phyloP scores from a whole-genome alignment of 495 filamentous ascomycete genomes.

The Aeminium ludgeri region DNA sequence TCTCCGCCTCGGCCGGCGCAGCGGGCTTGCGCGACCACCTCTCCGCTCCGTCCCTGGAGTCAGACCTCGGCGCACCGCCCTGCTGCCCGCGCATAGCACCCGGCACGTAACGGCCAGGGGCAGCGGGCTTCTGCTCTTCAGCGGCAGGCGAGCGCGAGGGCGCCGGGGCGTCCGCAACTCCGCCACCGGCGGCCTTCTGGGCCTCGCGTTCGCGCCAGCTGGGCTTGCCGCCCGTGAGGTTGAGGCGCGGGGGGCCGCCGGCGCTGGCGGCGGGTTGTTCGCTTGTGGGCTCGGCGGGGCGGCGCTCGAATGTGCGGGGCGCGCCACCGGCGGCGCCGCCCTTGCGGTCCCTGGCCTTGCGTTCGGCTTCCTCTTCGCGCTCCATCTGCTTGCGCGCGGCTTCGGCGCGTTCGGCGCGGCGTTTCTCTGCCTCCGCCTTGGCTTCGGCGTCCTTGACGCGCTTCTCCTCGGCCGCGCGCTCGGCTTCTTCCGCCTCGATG shows the following conservation, averaged over 20 bases:
- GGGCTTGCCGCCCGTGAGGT: conserved; percentile 43
- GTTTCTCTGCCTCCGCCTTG: conserved; percentile 73
- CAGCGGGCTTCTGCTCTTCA: conserved; percentile 15
- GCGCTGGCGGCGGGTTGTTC: conserved; percentile 26
- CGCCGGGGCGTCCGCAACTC: too few species aligned
- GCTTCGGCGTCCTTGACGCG: conserved; percentile 43
- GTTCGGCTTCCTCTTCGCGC: conserved; percentile 50
- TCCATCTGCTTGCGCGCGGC: conserved; percentile 45
- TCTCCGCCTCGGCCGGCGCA: conserved; percentile 10
- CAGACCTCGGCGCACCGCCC: conserved; percentile 1
- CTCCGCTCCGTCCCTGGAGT: conserved; percentile 8
- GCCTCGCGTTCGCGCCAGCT: conserved; percentile 79
- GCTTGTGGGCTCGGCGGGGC: conserved; percentile 11
- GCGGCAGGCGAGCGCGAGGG: too few species aligned
- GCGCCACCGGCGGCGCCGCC: conserved; percentile 1
- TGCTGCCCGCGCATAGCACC: conserved; percentile 19
- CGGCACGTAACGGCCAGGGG: conserved; percentile 21
- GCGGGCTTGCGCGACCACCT: conserved; percentile 8
- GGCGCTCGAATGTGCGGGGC: conserved; percentile 15
- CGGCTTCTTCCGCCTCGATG: conserved; percentile 69
- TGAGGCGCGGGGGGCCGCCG: conserved; percentile 47
- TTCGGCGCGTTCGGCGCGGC: conserved; percentile 43
- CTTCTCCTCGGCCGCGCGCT: conserved; percentile 54
- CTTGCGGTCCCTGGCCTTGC: conserved; percentile 15
- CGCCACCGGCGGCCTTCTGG: conserved; percentile 36